Evolutionary conservation across 202 grass and related monocot species (phyloP).

Genomic region (Setaria italica): DNA sequence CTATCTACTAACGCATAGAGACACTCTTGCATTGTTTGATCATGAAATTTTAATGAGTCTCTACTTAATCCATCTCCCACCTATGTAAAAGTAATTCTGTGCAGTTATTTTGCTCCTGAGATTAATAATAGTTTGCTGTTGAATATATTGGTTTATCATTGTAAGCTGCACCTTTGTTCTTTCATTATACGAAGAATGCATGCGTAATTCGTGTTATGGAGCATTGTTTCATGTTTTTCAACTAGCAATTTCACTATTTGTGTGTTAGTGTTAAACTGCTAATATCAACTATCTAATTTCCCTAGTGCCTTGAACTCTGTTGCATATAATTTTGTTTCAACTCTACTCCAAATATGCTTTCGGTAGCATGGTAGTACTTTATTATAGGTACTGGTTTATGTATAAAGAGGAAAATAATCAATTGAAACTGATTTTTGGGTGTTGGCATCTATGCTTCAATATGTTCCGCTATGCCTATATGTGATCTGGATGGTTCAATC

Average conservation of each 20-base stretch:
- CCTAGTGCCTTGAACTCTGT: background rate
- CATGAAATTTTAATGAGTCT: background rate
- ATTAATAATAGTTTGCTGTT: background rate
- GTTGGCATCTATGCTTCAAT: background rate
- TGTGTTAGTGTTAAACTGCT: background rate
- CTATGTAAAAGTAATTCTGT: background rate
- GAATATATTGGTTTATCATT: background rate
- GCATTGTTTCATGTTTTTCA: background rate
- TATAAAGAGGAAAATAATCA: background rate
- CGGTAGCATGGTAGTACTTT: background rate
- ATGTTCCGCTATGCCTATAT: background rate
- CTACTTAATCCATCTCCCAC: background rate
- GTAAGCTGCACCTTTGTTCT: background rate
- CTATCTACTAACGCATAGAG: background rate
- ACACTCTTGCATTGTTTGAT: background rate
- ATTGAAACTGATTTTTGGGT: background rate
- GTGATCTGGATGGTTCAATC: slow-evolving; percentile 19
- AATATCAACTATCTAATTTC: background rate
- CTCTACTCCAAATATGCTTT: background rate
- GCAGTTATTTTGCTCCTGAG: background rate
- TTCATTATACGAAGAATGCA: background rate
- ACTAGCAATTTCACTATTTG: background rate
- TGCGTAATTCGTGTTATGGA: background rate
- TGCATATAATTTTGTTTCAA: background rate
- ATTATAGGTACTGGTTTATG: background rate